phyloP scores from a whole-genome alignment of 176 grass and related monocot genomes.

The Luzula sylvatica region DNA sequence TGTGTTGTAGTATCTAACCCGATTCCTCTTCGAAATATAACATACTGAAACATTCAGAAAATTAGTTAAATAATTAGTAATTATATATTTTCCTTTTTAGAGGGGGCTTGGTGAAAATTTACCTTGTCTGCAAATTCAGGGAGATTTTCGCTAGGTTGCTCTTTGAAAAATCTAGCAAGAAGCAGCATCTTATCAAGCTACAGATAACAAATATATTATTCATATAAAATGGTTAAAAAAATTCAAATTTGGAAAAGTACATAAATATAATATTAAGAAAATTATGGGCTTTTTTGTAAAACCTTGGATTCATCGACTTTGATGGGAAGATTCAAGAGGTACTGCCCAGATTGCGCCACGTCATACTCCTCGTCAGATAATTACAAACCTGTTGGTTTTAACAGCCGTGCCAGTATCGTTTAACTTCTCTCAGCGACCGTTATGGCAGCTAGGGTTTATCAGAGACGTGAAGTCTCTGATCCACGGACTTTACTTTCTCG shows the following conservation, averaged over 20 bases:
- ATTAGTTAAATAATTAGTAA: neutral
- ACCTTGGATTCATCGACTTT: too few species aligned
- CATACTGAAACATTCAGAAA: conserved; percentile 55
- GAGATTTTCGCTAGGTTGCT: conserved; percentile 27
- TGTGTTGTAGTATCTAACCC: conserved; percentile 62
- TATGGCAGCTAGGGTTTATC: conserved; percentile 87
- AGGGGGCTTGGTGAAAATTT: too few species aligned
- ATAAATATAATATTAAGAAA: neutral
- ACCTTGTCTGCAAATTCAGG: conserved; percentile 62
- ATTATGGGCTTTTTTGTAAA: too few species aligned
- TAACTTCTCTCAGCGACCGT: conserved; percentile 73
- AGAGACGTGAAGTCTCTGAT: conserved; percentile 84
- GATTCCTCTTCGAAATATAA: conserved; percentile 82
- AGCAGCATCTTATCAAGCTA: conserved; percentile 78
- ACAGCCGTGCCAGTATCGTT: conserved; percentile 89
- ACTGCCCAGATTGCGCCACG: conserved; percentile 79
- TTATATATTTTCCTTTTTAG: neutral
- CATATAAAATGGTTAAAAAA: too few species aligned
- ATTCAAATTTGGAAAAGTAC: too few species aligned
- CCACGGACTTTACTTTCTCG: conserved; percentile 86
- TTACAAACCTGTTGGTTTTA: conserved; percentile 92
- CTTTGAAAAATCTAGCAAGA: conserved; percentile 57
- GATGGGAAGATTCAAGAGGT: conserved; percentile 89
- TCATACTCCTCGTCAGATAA: conserved; percentile 80
- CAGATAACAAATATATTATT: conserved; percentile 17